phyloP scores from a whole-genome alignment of 495 filamentous ascomycete species.

The Neurospora sp. region DNA sequence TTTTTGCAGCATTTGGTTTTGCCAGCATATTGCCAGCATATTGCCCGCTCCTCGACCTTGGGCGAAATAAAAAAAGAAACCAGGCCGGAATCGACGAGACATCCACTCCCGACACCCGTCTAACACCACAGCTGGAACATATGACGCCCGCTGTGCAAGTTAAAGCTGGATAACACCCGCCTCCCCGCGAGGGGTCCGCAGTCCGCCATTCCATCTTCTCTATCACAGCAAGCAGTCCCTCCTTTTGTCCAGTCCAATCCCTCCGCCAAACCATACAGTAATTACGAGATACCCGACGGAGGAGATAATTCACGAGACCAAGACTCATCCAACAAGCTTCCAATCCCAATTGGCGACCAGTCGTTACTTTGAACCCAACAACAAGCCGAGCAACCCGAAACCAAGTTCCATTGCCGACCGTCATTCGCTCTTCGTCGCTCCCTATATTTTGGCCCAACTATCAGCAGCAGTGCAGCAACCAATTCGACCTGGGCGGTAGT shows the following conservation, averaged over 20 bases:
- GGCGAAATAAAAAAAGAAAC: not conserved
- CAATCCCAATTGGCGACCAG: not conserved
- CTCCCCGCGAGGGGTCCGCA: not conserved
- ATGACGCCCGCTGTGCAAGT: conserved; percentile 18
- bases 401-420: not conserved
- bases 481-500: not conserved
- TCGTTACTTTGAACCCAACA: not conserved
- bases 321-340: not conserved
- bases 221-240: not conserved
- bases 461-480: not conserved
- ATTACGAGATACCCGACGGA: not conserved
- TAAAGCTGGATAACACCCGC: conserved; percentile 6
- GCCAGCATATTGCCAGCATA: not conserved
- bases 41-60: not conserved
- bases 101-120: not conserved
- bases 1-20: not conserved
- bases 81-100: not conserved
- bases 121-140: conserved; percentile 9
- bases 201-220: not conserved
- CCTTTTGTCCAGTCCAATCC: not conserved
- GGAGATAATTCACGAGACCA: not conserved
- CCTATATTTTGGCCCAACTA: not conserved
- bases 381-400: not conserved
- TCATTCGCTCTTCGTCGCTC: not conserved
- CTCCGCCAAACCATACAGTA: not conserved